These are phyloP conservation scores for Boletales sp. DNA, from an alignment of 768 basidiomycete species.

Conservation along the genomic window DNA sequence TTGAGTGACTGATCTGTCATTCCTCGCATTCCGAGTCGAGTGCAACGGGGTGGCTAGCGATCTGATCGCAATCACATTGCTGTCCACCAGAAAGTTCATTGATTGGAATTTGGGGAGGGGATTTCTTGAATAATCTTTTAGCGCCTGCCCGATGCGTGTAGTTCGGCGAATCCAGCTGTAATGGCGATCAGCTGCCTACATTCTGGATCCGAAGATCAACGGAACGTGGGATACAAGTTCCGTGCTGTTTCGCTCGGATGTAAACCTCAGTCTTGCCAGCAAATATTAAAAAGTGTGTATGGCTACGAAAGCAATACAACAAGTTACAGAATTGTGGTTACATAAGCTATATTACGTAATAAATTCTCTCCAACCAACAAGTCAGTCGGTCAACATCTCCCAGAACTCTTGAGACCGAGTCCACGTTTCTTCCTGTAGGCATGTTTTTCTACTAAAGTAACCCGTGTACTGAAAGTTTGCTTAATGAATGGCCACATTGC, in stretches of 20 bases:
- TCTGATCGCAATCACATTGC: slow-evolving; percentile 21
- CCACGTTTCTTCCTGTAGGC: slow-evolving; percentile 5
- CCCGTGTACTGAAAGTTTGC: too few species aligned
- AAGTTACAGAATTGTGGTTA: too few species aligned
- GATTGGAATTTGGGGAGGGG: slow-evolving; percentile 5
- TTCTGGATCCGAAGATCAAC: slow-evolving; percentile 14
- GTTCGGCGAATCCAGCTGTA: slow-evolving; percentile 16
- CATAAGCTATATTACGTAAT: too few species aligned
- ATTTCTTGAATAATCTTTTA: slow-evolving; percentile 13
- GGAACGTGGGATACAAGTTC: slow-evolving; percentile 1
- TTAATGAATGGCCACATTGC: not conserved
- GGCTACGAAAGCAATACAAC: too few species aligned
- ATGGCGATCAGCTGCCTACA: slow-evolving; percentile 17
- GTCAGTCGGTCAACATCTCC: too few species aligned
- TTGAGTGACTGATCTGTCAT: slow-evolving; percentile 19
- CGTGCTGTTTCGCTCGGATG: not conserved
- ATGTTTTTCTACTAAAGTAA: not conserved
- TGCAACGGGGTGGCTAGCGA: slow-evolving; percentile 13
- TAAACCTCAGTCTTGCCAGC: slow-evolving; percentile 1
- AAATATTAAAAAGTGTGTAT: not conserved
- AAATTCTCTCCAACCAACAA: too few species aligned
- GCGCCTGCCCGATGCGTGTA: slow-evolving; percentile 13
- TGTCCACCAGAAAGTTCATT: slow-evolving; percentile 5
- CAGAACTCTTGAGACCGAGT: not conserved
- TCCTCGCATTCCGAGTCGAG: slow-evolving; percentile 16